Base-by-base conservation (phyloP, 805 yeast species). In the Candida qinlingensis region DNA sequence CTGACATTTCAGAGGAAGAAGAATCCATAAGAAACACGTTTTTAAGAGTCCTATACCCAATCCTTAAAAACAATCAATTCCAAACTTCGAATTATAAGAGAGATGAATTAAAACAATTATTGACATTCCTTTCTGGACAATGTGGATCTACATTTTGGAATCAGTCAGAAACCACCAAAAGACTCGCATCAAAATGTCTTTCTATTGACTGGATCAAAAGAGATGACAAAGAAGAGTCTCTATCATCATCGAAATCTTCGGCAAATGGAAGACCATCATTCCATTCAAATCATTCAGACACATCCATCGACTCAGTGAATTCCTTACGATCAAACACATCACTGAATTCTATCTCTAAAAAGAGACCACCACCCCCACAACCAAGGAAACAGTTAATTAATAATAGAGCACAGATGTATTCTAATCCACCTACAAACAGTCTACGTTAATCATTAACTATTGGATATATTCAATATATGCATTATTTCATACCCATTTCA, bases 21-120 rank as follows among this genome's bases (percentile, higher is more conserved):
- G 84, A 76, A 49, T 67, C 75, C 8, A 66, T 82, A 38, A 79
- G 87, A 47, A 83, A 83, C 59, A 80, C 89, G 9, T 89, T 85
- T 58, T 66, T 91, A 39, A 73, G 94, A 48, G 89, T 90, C 3
- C 57, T 92, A 31, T 74, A 80, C 53, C 96, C 95, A 1, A 66
- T 91, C 58, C 64, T 91, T 33, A 70, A 76, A 49, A 81, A 80
- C 56, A 76, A 92, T 1, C 87, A 85, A 56, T 67, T 89, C 46
- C 62, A 73, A 11, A 64, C 66, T 1, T 76, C 80, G 3, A 71
- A 71, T 7, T 87, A 89, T 64, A 84, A 87, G 57, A 71, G 68
- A 19, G 72, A 69, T 0, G 84, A 79, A 45, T 58, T 91, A 6
- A 54, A 65, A 6, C 73, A 75, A 6, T 65, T 84, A 7, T 67